A percentile compares a stretch with the other conserved stretches of the same genome.
phyloP scores from a whole-genome alignment of 345 rosid species.

The Citrus unshiu region DNA sequence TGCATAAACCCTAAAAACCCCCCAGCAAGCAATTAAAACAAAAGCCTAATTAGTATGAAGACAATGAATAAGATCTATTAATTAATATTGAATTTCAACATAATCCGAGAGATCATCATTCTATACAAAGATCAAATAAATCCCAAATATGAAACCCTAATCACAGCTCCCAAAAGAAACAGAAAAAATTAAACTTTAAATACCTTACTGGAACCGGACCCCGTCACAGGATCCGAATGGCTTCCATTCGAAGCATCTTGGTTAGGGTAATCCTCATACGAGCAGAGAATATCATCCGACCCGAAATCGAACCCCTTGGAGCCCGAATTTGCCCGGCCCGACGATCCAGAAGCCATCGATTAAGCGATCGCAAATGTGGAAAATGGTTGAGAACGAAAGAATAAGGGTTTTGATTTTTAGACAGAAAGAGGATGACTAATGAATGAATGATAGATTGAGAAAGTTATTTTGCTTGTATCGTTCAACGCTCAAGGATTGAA shows the following conservation, averaged over 20 bases:
- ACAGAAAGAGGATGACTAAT: not conserved
- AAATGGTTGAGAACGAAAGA: not conserved
- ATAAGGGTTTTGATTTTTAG: not conserved
- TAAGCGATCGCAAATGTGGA: not conserved
- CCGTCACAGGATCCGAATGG: slow-evolving; percentile 56
- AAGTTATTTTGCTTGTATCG: not conserved
- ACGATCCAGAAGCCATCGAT: slow-evolving; percentile 83
- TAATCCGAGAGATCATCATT: not conserved
- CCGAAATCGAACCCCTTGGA: slow-evolving; percentile 90
- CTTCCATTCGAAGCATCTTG: slow-evolving; percentile 72
- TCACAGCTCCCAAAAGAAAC: not conserved
- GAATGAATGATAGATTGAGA: not conserved
- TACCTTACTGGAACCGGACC: slow-evolving; percentile 45
- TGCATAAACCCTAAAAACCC: not conserved
- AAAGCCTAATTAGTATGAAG: not conserved
- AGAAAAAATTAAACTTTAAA: not conserved
- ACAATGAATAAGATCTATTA: not conserved
- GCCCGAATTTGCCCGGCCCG: slow-evolving; percentile 62
- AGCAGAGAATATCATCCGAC: slow-evolving; percentile 96
- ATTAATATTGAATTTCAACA: not conserved
- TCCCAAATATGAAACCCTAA: not conserved
- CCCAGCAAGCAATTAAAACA: no score
- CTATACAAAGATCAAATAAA: not conserved
- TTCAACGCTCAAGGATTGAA: no score
- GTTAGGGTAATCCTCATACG: slow-evolving; percentile 77